phyloP scores from a whole-genome alignment of 768 basidiomycete genomes.

The Lentinula guzmanii region DNA sequence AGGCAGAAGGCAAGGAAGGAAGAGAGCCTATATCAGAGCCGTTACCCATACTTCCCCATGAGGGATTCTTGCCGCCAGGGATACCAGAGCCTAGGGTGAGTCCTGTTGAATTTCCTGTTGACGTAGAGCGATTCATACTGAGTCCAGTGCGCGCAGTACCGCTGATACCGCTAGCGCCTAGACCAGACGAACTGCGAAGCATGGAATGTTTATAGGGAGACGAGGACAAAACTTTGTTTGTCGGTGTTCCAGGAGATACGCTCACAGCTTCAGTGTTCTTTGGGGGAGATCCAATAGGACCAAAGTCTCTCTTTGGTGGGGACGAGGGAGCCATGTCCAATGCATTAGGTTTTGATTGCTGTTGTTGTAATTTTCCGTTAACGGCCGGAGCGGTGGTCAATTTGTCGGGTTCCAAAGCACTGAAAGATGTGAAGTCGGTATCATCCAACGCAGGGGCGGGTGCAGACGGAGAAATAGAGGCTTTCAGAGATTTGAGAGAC shows the following conservation, averaged over 20 bases:
- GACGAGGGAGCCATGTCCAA: constrained; percentile 29
- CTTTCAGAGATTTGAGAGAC: constrained; percentile 67
- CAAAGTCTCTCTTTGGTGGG: constrained; percentile 62
- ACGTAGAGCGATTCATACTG: constrained; percentile 33
- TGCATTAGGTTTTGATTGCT: background rate
- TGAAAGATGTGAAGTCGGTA: constrained; percentile 68
- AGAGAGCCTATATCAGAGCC: constrained; percentile 4
- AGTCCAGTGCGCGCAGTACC: constrained; percentile 28
- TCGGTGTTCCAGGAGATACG: constrained; percentile 56
- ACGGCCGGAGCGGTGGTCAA: constrained; percentile 39
- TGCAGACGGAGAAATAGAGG: constrained; percentile 68
- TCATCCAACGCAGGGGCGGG: constrained; percentile 75
- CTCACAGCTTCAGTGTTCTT: constrained; percentile 24
- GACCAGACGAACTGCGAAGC: constrained; percentile 21
- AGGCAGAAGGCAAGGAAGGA: background rate
- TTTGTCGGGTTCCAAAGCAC: constrained; percentile 49
- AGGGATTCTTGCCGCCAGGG: background rate
- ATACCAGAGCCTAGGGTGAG: constrained; percentile 10
- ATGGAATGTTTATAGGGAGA: constrained; percentile 55
- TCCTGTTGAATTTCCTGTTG: constrained; percentile 15
- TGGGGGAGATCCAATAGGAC: constrained; percentile 81
- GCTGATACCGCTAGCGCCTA: constrained; percentile 50
- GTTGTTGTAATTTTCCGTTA: constrained; percentile 10
- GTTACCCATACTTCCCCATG: constrained; percentile 4
- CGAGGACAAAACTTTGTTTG: constrained; percentile 32